Base-by-base conservation (phyloP, 345 rosid genomes). In the Murraya paniculata region DNA sequence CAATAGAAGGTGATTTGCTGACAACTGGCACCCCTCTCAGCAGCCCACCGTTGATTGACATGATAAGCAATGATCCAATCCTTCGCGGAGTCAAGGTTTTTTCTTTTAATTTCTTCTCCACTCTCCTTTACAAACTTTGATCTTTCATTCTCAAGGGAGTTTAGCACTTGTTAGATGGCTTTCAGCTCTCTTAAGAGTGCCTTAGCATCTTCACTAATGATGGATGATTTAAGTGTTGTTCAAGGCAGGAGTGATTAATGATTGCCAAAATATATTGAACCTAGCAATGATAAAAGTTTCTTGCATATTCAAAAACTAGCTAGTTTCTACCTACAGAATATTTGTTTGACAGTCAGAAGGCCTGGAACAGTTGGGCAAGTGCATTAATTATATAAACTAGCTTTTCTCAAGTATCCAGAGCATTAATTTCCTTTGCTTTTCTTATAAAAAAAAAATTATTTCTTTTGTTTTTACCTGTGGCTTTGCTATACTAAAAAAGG, bases 61-160 rank as follows among this genome's bases (percentile, higher is more conserved):
- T 95, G 93, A 89, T 95, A 84, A 95, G 98, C 81, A 95, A 91
- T 81, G 99, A 95, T 82, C 97, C 98, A 73, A 81, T 95, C 78
- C 99, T 95, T 60, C 76, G 85, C 73, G 92, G 93, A 71, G 98
- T 92, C 35, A 95, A 95, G 99, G 99, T 95, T 76, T 85, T 59
- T 55, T 33, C 55, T 9, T 69, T 72, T 41, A 25, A 60, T 74
- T 35, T 67, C 35, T 62, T 50, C 21, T 45, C 35, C 57, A 50
- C 28, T 27, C 38, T 71, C 35, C 9, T 39, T 64, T 64, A 4
- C 28, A 19, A 25, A 59, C 45, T 31, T n/a, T 35, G 62, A 28
- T 45, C 30, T 45, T 31, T 56, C 38, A 48, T 56, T 21, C 53
- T 41, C 57, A 35, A 72, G 75, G 30, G 30, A 33, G 56, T 30